A percentile compares a stretch with the other conserved stretches of the same genome.
phyloP scores from a whole-genome alignment of 2,329 filamentous ascomycete species.

The Eutypa lata region DNA sequence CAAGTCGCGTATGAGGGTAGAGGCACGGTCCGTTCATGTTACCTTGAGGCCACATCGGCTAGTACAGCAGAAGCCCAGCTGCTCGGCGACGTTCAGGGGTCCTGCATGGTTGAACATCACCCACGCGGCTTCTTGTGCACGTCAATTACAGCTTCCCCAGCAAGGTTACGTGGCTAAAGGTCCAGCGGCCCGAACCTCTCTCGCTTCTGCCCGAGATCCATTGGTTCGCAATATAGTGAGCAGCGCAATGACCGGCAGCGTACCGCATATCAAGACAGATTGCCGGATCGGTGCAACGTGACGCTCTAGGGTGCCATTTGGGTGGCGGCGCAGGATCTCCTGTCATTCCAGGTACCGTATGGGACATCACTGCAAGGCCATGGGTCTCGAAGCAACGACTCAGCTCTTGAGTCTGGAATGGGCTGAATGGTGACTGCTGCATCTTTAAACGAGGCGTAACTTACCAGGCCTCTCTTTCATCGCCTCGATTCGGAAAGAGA shows the following conservation, averaged over 20 bases:
- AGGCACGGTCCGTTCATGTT: neutral
- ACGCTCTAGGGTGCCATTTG: constrained; percentile 4
- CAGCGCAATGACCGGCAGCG: constrained; percentile 1
- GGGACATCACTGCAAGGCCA: neutral
- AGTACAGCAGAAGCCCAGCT: neutral
- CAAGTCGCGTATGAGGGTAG: neutral
- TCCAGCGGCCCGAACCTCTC: constrained; percentile 7
- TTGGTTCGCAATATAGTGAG: constrained; percentile 9
- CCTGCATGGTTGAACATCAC: neutral
- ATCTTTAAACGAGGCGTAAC: too few species aligned
- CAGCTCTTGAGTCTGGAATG: too few species aligned
- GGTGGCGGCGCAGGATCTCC: neutral
- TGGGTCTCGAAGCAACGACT: neutral
- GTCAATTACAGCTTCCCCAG: constrained; percentile 4
- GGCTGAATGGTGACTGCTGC: too few species aligned
- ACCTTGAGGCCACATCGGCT: neutral
- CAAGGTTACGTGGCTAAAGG: neutral
- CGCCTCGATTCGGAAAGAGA: too few species aligned
- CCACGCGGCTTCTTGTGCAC: neutral
- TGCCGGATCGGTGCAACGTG: constrained; percentile 14
- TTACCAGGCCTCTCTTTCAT: too few species aligned
- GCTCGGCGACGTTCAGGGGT: neutral
- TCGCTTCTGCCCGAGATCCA: constrained; percentile 19
- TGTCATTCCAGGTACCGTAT: neutral
- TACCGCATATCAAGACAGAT: constrained; percentile 19